Base-by-base conservation (phyloP, 2,329 filamentous ascomycete species). In the Aureobasidium sp. region DNA sequence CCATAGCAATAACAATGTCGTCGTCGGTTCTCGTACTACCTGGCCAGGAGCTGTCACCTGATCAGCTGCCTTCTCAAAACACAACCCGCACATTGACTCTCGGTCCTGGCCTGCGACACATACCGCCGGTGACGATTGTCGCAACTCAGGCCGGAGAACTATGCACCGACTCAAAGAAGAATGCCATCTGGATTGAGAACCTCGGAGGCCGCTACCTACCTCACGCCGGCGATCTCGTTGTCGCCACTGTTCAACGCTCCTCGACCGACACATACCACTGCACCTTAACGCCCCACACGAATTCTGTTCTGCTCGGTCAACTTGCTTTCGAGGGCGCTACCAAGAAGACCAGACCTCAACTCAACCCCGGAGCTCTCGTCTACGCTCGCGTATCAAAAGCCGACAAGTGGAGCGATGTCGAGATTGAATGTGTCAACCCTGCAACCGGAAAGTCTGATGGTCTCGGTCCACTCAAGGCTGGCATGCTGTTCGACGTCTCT, bases 301-400 rank as follows among this genome's bases (percentile, higher is more conserved):
- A 81, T 0, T 75, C 77, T 63, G 91, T 89, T 1, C 79, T 89
- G 21, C 85, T 97, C 1, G 91, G 90, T 0, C 89, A 96, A 67
- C 82, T 97, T 25, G 85, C 91, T n/a, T 99, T 99, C 73, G 93
- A 97, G 75, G 86, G 86, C 65, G 94, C 91, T 21, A 91, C 88
- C 48, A 94, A 92, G 75, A 97, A 97, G 77, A 96, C 90, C 3
- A 83, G 92, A 1, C 94, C 94, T 0, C 82, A 90, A 65, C 82
- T 97, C 47, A 78, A 81, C 32, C 71, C 84, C 14, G 91, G 91
- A 41, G 86, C 90, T 59, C 78, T 97, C 32, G 90, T 97, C 37
- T 97, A 97, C 76, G 93, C 92, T 41, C 88, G 93, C 64, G 85
- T 99, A 45, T 79, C 83, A 32, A 83, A 88, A 44, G 87, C 89